Evolutionary conservation across 306 rosid genomes (phyloP), one percentile per base, ranked within the genome.

Genomic region (Lotus japonicus): DNA sequence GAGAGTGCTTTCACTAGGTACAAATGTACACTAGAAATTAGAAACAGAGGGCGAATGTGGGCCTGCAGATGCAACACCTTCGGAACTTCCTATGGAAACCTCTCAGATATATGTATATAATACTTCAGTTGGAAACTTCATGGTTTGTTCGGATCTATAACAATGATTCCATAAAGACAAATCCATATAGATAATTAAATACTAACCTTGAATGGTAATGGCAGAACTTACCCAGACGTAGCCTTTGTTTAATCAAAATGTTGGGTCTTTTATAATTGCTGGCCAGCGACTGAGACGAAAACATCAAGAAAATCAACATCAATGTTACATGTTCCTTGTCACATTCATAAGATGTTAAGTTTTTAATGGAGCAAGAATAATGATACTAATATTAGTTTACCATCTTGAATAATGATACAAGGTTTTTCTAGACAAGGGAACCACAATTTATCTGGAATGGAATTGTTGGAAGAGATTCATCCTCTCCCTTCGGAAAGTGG

Each of bases 231-330:
- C 43, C 41, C 35, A 17, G 36, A 15, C 36, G 11, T 23, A 3
- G 9, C 19, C 46, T 33, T 65, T 41, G 10, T 45, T 44, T 26
- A 41, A 41, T 53, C 44, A 50, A 55, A 16, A 33, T n/a, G 7
- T 8, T n/a, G 8, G 43, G n/a, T 49, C 15, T 62, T 77, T 57
- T 63, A 43, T 35, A 38, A 49, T 55, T 42, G 72, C 73, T 70
- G 68, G 74, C 71, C 54, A 56, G 44, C 15, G 53, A 55, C 81
- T 76, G 50, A 68, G 66, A 76, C 54, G 77, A 44, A 21, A 68
- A 14, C 51, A 82, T 77, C 84, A 81, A 70, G 11, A 70, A 79
- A 28, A 42, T 77, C 87, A 61, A 46, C 64, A 54, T 75, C 76
- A 35, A 17, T 36, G 68, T 79, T 81, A 18, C 38, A 44, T 16